Base-by-base conservation (phyloP, 257 asterid species). In the Anisodus acutangulus region DNA sequence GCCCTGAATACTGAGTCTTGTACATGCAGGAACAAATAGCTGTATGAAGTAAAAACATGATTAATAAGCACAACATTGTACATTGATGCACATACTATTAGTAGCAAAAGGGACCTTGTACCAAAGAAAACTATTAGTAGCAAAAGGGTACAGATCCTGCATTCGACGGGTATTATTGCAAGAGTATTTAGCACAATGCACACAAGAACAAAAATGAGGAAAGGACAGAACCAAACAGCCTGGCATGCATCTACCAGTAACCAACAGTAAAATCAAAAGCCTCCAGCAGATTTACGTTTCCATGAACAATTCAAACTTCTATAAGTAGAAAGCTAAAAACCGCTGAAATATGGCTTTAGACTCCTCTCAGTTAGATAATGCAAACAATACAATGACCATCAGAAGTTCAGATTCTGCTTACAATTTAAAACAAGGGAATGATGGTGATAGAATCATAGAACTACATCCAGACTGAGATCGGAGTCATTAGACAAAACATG, bases 21-120 rank as follows among this genome's bases (percentile, higher is more conserved):
- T 89, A 85, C 98, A 96, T 12, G 94, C 98, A 72, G 98, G 97
- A 87, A 96, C 94, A 78, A 87, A 89, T 11, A 96, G 82, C 99
- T 96, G 93, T 93, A 91, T 67, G 57, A 59, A 39, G 47, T 58
- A 19, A 80, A 59, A 64, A 82, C 5, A 57, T 70, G 35, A 49
- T 11, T 85, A 72, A 91, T 85, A 63, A 91, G 85, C 67, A 31
- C 35, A 31, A 31, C 35, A 31, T 31, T 31, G 35, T 51, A 53
- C 26, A 76, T 12, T 51, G 5, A 76, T 6, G 26, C 49, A 26
- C 64, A 76, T 5, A 76, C 45, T 76, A 76, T 39, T 13, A 76
- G 8, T 53, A 26, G 43, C 64, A 78, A 31, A 31, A 53, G 49
- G 47, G 31, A 78, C 47, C 64, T 51, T 53, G 6, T 53, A 9